A percentile compares a stretch with the other conserved stretches of the same genome.
Evolutionary conservation across 106 monocot species (phyloP).

Genomic region (Apostasia shenzhenica): DNA sequence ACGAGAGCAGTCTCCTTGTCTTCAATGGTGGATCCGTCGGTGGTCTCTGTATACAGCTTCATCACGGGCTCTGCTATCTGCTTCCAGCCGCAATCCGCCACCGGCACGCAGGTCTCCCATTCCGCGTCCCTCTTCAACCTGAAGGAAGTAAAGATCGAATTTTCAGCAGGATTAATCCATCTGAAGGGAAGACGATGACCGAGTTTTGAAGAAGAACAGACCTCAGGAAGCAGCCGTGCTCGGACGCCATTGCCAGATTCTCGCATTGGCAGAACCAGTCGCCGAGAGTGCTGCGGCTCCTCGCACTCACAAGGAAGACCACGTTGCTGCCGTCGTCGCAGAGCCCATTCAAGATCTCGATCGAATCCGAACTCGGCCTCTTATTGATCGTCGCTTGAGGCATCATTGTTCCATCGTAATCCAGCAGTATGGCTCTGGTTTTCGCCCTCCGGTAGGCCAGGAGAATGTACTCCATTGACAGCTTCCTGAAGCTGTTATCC

Average conservation of each 20-base stretch:
- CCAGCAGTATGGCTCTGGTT: constrained; percentile 31
- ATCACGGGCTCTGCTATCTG: constrained; percentile 9
- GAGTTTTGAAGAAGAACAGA: constrained; percentile 9
- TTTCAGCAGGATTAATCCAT: neutral
- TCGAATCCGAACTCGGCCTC: constrained; percentile 17
- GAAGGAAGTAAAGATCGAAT: neutral
- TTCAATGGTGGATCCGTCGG: constrained; percentile 13
- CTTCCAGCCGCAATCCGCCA: constrained; percentile 7
- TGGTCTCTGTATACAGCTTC: constrained; percentile 10
- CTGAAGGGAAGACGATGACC: neutral
- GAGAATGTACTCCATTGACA: constrained; percentile 38
- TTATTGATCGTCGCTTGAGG: constrained; percentile 37
- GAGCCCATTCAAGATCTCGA: constrained; percentile 33
- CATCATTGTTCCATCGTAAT: constrained; percentile 50
- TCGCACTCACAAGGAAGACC: constrained; percentile 39
- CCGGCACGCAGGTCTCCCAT: constrained; percentile 9
- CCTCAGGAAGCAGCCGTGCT: constrained; percentile 45
- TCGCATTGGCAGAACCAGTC: constrained; percentile 36
- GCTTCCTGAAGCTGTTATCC: constrained; percentile 37
- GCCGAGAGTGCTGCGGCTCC: constrained; percentile 20
- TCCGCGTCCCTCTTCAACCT: constrained; percentile 4
- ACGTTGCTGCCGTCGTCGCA: constrained; percentile 32
- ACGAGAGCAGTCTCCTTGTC: constrained; percentile 11
- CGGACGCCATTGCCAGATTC: constrained; percentile 40
- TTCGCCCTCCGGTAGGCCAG: constrained; percentile 28